Conservation (phyloP, 768 basidiomycete species). For the Lentinula detonsa region DNA sequence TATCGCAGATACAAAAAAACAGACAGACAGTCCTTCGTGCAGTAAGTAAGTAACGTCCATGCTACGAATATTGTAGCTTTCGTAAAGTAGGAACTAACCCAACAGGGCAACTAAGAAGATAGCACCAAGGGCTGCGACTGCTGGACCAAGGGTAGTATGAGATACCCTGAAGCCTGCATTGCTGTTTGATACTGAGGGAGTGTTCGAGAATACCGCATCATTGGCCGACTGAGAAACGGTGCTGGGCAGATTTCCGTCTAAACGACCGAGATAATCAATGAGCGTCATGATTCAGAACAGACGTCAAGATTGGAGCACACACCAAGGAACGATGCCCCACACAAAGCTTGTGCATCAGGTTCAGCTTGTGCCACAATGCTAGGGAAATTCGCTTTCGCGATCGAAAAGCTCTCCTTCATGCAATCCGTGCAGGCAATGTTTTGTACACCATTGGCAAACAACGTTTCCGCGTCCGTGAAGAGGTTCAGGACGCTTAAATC, state of each 20-base stretch:
- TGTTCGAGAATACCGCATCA: slow-evolving; percentile 7
- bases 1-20: not conserved
- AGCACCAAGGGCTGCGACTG: slow-evolving; percentile 8
- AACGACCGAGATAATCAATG: not conserved
- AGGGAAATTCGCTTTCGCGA: slow-evolving; percentile 26
- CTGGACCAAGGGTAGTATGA: slow-evolving; percentile 5
- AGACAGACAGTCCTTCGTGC: not conserved
- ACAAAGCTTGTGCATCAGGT: slow-evolving; percentile 18
- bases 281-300: not conserved
- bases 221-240: slow-evolving; percentile 13
- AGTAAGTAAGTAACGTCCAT: not conserved
- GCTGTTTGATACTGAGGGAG: not conserved
- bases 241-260: slow-evolving; percentile 11
- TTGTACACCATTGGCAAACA: slow-evolving; percentile 20
- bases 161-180: not conserved
- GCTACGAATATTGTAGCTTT: not conserved
- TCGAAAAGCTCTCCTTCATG: slow-evolving; percentile 36
- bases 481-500: slow-evolving; percentile 17
- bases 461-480: slow-evolving; percentile 17
- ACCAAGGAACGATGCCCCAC: slow-evolving; percentile 41
- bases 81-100: not conserved
- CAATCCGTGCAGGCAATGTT: slow-evolving; percentile 39
- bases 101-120: slow-evolving; percentile 7
- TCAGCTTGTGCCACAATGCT: slow-evolving; percentile 20
- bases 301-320: slow-evolving; percentile 9